Conservation (phyloP, 78 protist species). For the Anaeramoeba flamelloides region DNA sequence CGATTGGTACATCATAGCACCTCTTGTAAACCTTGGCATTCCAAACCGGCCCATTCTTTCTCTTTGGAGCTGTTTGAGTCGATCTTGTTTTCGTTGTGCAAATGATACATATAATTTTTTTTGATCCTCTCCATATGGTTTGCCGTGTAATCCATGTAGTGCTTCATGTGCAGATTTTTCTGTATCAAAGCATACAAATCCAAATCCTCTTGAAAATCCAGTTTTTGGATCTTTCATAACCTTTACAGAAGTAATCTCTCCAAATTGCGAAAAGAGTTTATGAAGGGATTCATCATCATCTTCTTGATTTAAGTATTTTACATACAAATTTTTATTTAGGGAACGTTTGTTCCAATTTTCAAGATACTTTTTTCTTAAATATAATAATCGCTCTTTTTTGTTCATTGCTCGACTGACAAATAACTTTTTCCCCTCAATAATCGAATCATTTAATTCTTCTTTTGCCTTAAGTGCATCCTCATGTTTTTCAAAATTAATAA, state of each 20-base stretch:
- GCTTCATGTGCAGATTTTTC: not conserved
- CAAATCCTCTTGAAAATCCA: slow-evolving; percentile 6
- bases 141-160: slow-evolving; percentile 1
- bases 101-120: not conserved
- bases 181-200: not conserved
- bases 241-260: not conserved
- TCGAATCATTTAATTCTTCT: too few species aligned
- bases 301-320: not conserved
- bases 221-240: not conserved
- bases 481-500: too few species aligned
- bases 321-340: slow-evolving; percentile 11
- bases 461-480: too few species aligned
- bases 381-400: too few species aligned
- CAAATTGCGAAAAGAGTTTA: slow-evolving; percentile 5
- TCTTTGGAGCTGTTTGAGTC: not conserved
- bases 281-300: not conserved
- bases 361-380: too few species aligned
- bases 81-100: not conserved
- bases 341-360: too few species aligned
- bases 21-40: too few species aligned
- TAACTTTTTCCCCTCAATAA: too few species aligned
- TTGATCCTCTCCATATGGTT: too few species aligned
- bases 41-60: too few species aligned
- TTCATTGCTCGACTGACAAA: too few species aligned
- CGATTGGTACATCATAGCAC: too few species aligned